These are phyloP conservation scores for Nannochloropsis gaditana DNA, from an alignment of 108 stramenopile species.

Conservation along the genomic window DNA sequence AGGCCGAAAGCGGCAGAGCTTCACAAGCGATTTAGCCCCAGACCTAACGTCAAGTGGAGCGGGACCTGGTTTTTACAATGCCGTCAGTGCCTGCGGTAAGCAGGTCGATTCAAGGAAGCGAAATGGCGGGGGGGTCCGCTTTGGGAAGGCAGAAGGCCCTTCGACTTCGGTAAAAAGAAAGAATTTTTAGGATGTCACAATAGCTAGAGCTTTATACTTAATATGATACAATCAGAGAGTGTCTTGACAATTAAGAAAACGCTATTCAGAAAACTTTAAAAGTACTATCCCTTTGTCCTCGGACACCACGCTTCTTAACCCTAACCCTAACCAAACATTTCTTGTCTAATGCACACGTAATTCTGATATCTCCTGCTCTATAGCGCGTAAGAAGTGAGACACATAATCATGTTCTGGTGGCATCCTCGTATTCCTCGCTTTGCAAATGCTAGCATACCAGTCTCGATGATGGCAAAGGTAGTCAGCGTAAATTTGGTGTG, in stretches of 20 bases:
- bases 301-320: no score
- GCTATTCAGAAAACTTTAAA: no score
- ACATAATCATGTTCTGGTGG: neutral
- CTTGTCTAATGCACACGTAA: neutral
- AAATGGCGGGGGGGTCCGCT: neutral
- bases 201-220: no score
- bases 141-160: neutral
- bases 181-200: no score
- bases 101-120: constrained; percentile 16
- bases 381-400: neutral
- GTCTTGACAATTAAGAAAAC: no score
- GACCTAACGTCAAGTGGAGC: neutral
- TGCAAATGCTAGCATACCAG: neutral
- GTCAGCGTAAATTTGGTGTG: neutral
- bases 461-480: neutral
- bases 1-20: neutral
- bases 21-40: neutral
- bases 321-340: no score
- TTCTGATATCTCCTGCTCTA: neutral
- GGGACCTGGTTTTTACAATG: neutral
- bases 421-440: neutral
- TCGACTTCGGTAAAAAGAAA: neutral
- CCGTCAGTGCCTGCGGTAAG: neutral
- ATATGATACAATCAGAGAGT: no score
- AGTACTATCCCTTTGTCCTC: no score